phyloP scores from a whole-genome alignment of 2,329 filamentous ascomycete species.

The Pestalotiopsis sp. region DNA sequence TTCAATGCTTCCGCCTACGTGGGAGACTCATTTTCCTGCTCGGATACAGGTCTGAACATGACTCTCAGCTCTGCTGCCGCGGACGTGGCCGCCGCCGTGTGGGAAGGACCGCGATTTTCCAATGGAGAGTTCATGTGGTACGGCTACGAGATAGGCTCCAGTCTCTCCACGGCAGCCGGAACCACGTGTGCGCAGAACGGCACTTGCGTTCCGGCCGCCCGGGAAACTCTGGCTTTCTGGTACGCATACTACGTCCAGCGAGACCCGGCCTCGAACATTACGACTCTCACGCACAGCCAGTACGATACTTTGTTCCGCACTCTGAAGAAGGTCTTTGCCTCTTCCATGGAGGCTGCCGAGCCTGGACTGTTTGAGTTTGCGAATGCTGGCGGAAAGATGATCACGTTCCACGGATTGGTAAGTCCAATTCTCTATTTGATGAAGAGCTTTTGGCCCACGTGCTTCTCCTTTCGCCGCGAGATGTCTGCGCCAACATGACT shows the following conservation, averaged over 20 bases:
- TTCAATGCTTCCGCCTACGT: not conserved
- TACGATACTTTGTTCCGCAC: not conserved
- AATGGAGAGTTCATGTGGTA: not conserved
- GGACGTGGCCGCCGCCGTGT: not conserved
- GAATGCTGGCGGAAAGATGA: not conserved
- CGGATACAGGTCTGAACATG: not conserved
- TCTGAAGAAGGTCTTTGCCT: not conserved
- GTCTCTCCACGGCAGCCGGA: slow-evolving; percentile 1
- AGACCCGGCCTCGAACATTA: not conserved
- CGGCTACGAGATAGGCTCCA: not conserved
- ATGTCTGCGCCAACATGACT: not conserved
- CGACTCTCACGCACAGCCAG: not conserved
- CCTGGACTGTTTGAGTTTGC: not conserved
- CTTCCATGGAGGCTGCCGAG: not conserved
- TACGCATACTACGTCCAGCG: not conserved
- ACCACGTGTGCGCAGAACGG: not conserved
- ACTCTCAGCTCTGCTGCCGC: not conserved
- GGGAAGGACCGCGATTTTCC: not conserved
- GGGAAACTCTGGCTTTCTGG: not conserved
- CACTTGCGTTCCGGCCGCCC: not conserved
- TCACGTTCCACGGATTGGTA: slow-evolving; percentile 1
- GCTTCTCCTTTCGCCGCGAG: not conserved
- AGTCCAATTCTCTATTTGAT: not conserved
- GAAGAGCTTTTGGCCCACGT: too few relatives aligned
- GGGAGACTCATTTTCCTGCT: not conserved